Evolutionary conservation across 495 filamentous ascomycete genomes (phyloP), one percentile per base, ranked within the genome.

Genomic region (Penicillium ucsense): DNA sequence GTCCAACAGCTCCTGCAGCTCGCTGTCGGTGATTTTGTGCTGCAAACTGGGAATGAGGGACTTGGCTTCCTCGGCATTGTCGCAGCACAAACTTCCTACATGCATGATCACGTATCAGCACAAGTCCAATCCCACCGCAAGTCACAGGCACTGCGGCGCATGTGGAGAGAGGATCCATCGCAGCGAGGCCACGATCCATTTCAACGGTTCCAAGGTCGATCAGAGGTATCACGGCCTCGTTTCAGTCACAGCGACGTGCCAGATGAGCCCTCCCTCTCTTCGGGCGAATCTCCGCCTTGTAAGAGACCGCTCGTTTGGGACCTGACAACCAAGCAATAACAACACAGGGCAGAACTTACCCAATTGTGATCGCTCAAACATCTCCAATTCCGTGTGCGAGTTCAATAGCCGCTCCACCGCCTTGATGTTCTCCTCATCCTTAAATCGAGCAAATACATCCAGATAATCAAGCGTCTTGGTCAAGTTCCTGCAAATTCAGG

Each of bases 1-100:
- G 59, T 96, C 82, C 46, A 97, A 69, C 50, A 96, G 63, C 49
- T 90, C 84, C 60, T 94, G 83, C 53, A 98, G 60, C 53, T 94
- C 88, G 8, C 82, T 82, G 64, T 98, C 94, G 11, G 72, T 69
- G 54, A 95, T 91, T 69, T 97, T 98, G 59, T 86, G 78, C 51
- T 81, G 75, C 27, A 98, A 72, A 54, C 88, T 94, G 0, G 92
- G 92, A 47, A 98, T 94, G 39, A 98, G 75, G 6, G 87, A 94
- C 73, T 95, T 95, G 54, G 92, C 94, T 72, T 98, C 92, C 55
- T 98, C 94, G 37, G 85, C 83, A 27, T 78, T 83, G 54, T 95
- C 89, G 59, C 89, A 95, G 67, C 88, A 94, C 27, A 98, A 74
- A 47, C 88, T 89, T 5, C 88, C 91, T 94, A 53, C 46, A 47